Evolutionary conservation across 2,329 filamentous ascomycete genomes (phyloP), one percentile per base, ranked within the genome.

Genomic region (Aspergillus ochraceoroseus): DNA sequence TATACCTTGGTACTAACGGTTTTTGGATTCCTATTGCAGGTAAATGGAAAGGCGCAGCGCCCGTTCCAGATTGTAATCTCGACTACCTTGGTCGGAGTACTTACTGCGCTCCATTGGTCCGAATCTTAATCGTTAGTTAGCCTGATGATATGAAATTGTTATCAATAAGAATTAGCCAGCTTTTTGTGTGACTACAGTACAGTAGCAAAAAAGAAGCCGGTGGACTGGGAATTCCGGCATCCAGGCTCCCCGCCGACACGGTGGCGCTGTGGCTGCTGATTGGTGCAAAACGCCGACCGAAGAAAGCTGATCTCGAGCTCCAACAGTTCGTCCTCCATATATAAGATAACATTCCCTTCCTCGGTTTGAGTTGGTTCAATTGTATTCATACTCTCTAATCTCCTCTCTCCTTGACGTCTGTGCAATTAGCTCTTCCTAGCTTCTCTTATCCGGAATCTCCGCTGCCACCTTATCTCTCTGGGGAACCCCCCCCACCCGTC

Each of bases 21-120:
- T 14, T 25, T 23, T 32, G 22, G 35, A 29, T 41, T 8, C 7
- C 32, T 36, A 1, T 29, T 13, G 12, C 37, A 41, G 44, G 44
- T n/a, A 15, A 42, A 22, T 48, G 44, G 47, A 48, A 45, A 41
- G 35, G 36, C 7, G 12, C 18, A 33, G 42, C 18, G 12, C 31
- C 42, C 2, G 1, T 46, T n/a, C 42, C 47, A 15, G 41, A 47
- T 11, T 9, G 33, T 7, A 34, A 23, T 14, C 33, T 53, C 29
- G 43, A 52, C n/a, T n/a, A n/a, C n/a, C n/a, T n/a, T n/a, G n/a
- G n/a, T n/a, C n/a, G n/a, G n/a, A n/a, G n/a, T n/a, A n/a, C n/a
- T n/a, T n/a, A n/a, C n/a, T n/a, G n/a, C n/a, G n/a, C n/a, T n/a
- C n/a, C n/a, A n/a, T n/a, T n/a, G n/a, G n/a, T n/a, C n/a, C n/a